These are phyloP conservation scores for Penicillium sp. DNA, from an alignment of 2,329 filamentous ascomycete genomes.

Conservation along the genomic window DNA sequence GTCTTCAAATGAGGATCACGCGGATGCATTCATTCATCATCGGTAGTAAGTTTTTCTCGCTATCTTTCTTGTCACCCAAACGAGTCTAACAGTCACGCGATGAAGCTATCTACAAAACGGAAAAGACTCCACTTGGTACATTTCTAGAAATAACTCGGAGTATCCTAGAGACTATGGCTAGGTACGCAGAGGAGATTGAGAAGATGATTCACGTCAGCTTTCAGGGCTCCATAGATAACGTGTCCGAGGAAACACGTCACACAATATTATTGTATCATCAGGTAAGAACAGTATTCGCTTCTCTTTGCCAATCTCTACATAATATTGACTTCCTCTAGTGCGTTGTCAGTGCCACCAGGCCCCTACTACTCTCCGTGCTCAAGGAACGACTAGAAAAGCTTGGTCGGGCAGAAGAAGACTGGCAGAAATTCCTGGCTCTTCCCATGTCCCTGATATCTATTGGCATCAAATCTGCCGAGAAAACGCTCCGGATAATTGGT, in stretches of 20 bases:
- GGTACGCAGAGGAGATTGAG: slow-evolving; percentile 49
- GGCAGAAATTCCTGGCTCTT: slow-evolving; percentile 38
- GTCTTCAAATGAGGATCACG: slow-evolving; percentile 47
- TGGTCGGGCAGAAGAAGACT: slow-evolving; percentile 16
- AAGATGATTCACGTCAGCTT: slow-evolving; percentile 42
- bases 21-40: slow-evolving; percentile 45
- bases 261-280: slow-evolving; percentile 49
- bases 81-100: background rate
- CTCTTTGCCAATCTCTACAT: background rate
- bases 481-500: slow-evolving; percentile 45
- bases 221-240: slow-evolving; percentile 40
- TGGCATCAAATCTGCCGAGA: slow-evolving; percentile 49
- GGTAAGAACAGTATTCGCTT: slow-evolving; percentile 32
- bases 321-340: slow-evolving; percentile 32
- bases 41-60: slow-evolving; percentile 36
- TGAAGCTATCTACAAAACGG: slow-evolving; percentile 46
- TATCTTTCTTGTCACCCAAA: background rate
- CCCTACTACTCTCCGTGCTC: slow-evolving; percentile 22
- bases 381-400: slow-evolving; percentile 23
- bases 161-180: slow-evolving; percentile 46
- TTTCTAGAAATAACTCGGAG: slow-evolving; percentile 47
- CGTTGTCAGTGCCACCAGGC: slow-evolving; percentile 21
- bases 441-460: slow-evolving; percentile 45
- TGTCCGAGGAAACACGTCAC: slow-evolving; percentile 46
- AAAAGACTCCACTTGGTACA: slow-evolving; percentile 40